Evolutionary conservation across 108 stramenopile species (phyloP).

Genomic region (Nitzschia putrida): DNA sequence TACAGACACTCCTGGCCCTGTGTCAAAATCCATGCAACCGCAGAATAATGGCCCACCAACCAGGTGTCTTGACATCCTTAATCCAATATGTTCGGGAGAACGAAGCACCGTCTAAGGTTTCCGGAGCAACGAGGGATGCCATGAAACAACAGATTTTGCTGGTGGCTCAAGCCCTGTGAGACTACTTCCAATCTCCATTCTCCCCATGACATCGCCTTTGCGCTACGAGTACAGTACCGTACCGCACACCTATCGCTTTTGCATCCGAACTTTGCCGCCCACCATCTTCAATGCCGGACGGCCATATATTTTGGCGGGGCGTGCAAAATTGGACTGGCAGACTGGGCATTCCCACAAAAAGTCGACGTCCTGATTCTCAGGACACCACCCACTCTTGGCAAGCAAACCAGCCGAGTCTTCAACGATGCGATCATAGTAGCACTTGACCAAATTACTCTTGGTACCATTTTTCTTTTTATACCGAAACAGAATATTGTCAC

Average conservation of each 20-base stretch:
- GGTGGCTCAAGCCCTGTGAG: conserved; percentile 21
- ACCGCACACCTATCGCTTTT: conserved; percentile 46
- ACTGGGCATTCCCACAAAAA: conserved; percentile 48
- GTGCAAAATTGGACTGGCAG: conserved; percentile 56
- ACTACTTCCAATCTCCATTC: no score
- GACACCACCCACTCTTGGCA: not conserved
- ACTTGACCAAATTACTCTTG: conserved; percentile 72
- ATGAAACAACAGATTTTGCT: conserved; percentile 26
- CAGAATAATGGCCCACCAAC: conserved; percentile 30
- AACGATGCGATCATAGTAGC: conserved; percentile 58
- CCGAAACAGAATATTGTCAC: conserved; percentile 55
- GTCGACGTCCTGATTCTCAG: conserved; percentile 10
- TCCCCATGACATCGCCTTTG: not conserved
- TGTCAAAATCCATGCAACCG: conserved; percentile 34
- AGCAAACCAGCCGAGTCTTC: conserved; percentile 52
- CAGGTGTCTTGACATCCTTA: conserved; percentile 31
- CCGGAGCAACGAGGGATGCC: not conserved
- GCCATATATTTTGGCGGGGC: conserved; percentile 50
- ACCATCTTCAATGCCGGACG: conserved; percentile 59
- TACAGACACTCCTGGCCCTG: conserved; percentile 15
- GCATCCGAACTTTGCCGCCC: conserved; percentile 76
- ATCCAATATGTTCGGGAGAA: conserved; percentile 30
- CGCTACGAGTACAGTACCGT: no score
- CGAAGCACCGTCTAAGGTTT: not conserved
- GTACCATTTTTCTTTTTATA: conserved; percentile 82